A percentile compares a stretch with the other conserved stretches of the same genome.
Evolutionary conservation across 2,329 filamentous ascomycete genomes (phyloP).

Genomic region (Fusarium beomiforme): DNA sequence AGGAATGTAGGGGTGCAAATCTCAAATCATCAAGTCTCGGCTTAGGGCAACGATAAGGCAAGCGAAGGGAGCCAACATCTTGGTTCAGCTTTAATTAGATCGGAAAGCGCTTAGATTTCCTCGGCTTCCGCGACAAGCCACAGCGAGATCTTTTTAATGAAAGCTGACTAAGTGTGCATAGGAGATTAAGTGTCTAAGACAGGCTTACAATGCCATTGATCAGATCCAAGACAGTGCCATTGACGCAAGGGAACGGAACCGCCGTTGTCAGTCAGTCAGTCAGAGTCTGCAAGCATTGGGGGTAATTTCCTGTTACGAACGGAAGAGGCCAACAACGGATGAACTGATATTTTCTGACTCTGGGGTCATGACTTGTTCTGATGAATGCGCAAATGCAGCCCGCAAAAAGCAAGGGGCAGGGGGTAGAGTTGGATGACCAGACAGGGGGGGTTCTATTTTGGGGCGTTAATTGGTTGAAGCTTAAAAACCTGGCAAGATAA

Average conservation of each 20-base stretch:
- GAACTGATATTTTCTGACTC: slow-evolving; percentile 13
- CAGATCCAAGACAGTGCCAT: background rate
- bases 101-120: background rate
- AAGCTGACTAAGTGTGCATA: background rate
- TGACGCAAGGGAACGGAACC: slow-evolving; percentile 2
- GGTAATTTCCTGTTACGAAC: slow-evolving; percentile 9
- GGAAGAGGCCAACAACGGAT: background rate
- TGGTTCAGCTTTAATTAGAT: background rate
- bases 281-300: background rate
- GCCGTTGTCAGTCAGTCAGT: no score
- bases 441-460: background rate
- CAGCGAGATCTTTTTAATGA: slow-evolving; percentile 1
- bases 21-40: background rate
- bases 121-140: slow-evolving; percentile 12
- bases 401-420: background rate
- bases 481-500: slow-evolving; percentile 7
- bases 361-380: background rate
- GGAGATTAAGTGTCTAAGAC: slow-evolving; percentile 9
- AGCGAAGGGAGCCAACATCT: background rate
- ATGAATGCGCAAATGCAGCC: background rate
- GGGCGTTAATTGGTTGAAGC: slow-evolving; percentile 8
- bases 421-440: background rate
- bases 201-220: slow-evolving; percentile 11
- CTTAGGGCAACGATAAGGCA: no score
- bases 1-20: background rate